Percentiles rank a stretch among this genome's conserved stretches.
Evolutionary conservation across 306 rosid species (phyloP).

Genomic region (Quercus robur): DNA sequence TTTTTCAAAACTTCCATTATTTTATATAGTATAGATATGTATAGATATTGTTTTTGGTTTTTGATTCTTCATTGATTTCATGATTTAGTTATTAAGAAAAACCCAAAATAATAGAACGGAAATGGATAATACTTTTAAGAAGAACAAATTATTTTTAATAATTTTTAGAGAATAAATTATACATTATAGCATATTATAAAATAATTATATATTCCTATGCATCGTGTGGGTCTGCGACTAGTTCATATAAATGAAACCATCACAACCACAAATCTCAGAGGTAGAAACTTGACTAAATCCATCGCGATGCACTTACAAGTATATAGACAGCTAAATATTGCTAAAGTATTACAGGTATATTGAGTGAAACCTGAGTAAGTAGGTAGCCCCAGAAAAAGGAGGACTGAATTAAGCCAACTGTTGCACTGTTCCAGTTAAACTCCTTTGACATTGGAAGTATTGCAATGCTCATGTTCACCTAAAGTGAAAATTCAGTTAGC

Average conservation of each 20-base stretch:
- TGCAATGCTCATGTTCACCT: conserved; percentile 99
- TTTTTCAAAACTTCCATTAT: no score
- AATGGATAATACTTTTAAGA: no score
- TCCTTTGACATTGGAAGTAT: conserved; percentile 95
- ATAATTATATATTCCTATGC: no score
- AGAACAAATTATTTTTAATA: no score
- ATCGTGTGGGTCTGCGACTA: no score
- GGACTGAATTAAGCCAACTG: conserved; percentile 94
- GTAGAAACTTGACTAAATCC: background rate
- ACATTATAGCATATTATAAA: no score
- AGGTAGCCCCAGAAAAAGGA: conserved; percentile 98
- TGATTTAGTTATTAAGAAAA: no score
- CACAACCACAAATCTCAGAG: background rate
- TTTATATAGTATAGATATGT: no score
- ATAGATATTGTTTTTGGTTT: no score
- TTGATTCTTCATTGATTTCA: no score
- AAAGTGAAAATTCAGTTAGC: conserved; percentile 22
- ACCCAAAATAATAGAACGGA: no score
- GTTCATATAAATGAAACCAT: background rate
- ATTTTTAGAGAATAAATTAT: no score
- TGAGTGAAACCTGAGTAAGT: conserved; percentile 78
- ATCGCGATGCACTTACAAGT: background rate
- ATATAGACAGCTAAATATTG: conserved; percentile 13
- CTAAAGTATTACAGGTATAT: background rate
- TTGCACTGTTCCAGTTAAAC: conserved; percentile 91